Evolutionary conservation across 2,329 filamentous ascomycete genomes (phyloP).

Genomic region (Beauveria medogensis): DNA sequence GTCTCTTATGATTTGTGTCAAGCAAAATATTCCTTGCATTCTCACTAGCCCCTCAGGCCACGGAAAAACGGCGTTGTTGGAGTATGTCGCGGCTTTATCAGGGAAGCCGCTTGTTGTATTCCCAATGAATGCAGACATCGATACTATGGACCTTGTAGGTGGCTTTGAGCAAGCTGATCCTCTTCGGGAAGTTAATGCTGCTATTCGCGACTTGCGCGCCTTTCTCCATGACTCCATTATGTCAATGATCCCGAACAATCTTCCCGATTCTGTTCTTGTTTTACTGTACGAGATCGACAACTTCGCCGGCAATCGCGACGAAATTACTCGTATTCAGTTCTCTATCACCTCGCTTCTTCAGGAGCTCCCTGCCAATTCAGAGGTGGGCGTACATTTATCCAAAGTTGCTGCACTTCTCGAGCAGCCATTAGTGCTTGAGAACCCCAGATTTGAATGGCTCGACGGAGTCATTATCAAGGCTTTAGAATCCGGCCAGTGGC

Average conservation of each 20-base stretch:
- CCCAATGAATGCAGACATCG: constrained; percentile 87
- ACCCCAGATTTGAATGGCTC: constrained; percentile 89
- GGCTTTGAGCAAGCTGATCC: constrained; percentile 94
- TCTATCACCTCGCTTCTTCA: constrained; percentile 32
- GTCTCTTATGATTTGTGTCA: constrained; percentile 77
- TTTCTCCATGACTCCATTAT: constrained; percentile 46
- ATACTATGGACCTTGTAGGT: constrained; percentile 94
- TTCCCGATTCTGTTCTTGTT: constrained; percentile 39
- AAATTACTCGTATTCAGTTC: constrained; percentile 29
- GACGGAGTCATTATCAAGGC: constrained; percentile 89
- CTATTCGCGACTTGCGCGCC: constrained; percentile 39
- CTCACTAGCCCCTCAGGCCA: constrained; percentile 77
- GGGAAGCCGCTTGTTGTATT: constrained; percentile 75
- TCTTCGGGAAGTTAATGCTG: constrained; percentile 58
- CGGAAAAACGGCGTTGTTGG: constrained; percentile 76
- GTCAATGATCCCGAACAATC: constrained; percentile 36
- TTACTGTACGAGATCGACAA: constrained; percentile 43
- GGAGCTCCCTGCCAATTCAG: constrained; percentile 34
- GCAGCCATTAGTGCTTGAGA: constrained; percentile 50
- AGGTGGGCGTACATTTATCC: constrained; percentile 39
- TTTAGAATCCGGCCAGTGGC: constrained; percentile 77
- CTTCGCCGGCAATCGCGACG: constrained; percentile 29
- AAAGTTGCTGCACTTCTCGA: constrained; percentile 43
- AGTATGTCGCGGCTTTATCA: constrained; percentile 69
- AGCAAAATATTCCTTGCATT: constrained; percentile 82